A percentile compares a stretch with the other conserved stretches of the same genome.
Conservation (phyloP, 2,329 filamentous ascomycete genomes). For the Apiospora kogelbergensis region DNA sequence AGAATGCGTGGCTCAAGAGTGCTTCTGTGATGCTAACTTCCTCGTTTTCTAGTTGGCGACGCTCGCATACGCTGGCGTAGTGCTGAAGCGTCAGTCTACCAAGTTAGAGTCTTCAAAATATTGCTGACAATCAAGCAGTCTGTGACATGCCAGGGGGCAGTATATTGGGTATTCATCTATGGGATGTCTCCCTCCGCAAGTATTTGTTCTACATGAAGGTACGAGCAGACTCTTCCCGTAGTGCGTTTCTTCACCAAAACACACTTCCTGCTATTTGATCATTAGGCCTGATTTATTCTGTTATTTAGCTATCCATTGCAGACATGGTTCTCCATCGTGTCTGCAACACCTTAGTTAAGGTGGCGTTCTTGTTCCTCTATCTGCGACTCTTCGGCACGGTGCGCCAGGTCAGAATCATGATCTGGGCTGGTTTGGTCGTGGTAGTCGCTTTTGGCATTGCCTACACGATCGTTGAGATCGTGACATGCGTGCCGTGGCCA, state of each 20-base stretch:
- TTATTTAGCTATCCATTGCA: background rate
- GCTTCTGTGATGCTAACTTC: background rate
- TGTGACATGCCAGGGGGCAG: background rate
- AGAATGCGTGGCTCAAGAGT: background rate
- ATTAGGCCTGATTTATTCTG: background rate
- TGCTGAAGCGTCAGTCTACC: background rate
- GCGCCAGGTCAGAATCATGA: slow-evolving; percentile 9
- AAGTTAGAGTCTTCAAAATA: too few relatives aligned
- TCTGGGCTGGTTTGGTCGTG: background rate
- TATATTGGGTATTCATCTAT: background rate
- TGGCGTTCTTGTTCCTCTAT: slow-evolving; percentile 17
- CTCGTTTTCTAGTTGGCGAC: background rate
- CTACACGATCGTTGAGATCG: background rate
- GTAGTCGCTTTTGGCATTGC: background rate
- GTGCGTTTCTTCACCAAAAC: too few relatives aligned
- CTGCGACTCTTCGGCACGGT: slow-evolving; percentile 18
- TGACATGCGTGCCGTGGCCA: background rate
- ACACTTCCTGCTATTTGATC: background rate
- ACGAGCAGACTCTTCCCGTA: too few relatives aligned
- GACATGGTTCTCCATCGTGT: slow-evolving; percentile 11
- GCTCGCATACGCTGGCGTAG: background rate
- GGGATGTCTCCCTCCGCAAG: background rate
- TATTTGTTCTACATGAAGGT: background rate
- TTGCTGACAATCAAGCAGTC: background rate
- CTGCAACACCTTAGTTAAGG: slow-evolving; percentile 16